Evolutionary conservation across 768 basidiomycete species (phyloP), one percentile per base, ranked within the genome.

Genomic region (Auricularia sp.): DNA sequence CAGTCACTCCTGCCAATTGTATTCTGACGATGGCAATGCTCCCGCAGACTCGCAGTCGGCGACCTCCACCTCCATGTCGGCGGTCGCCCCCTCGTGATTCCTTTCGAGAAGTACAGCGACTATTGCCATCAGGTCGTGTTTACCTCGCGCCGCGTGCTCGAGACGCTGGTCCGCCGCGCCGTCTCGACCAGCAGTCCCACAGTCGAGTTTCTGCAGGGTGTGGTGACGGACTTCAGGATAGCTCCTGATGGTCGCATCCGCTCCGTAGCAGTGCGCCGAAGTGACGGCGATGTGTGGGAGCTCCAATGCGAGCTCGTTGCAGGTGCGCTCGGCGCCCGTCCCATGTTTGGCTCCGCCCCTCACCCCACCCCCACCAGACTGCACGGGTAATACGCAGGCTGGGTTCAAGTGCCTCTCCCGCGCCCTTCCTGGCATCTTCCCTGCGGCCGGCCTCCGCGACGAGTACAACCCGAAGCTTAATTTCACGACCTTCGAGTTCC

Each of bases 151-250:
- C 67, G 69, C 16, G 68, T 68, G 33, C 67, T 73, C 36, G 76
- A 77, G 65, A 75, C 74, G 3, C 67, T 75, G 3, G 62, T 77
- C 14, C 68, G 73, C 33, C 71, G 74, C 13, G 69, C 75, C 2
- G 67, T 75, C 18, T 16, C 71, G 16, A 67, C 67, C 13, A 66
- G 68, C 24, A 63, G 65, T 2, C 58, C 69, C 11, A 69, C 72
- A 33, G 70, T 76, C 44, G 47, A 69, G 18, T 67, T 71, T 39
- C 51, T 71, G 1, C 65, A 68, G 13, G 75, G 74, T 1, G 70
- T 70, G 1, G 75, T 74, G 5, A 74, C 71, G 21, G 73, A 72
- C n/a, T 59, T 75, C 13, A 54, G 56, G 5, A 36, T 65, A 8
- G 29, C 18, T 42, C 33, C 24, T 24, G 56, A 33, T 3, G 14